Evolutionary conservation across 2,329 filamentous ascomycete genomes (phyloP).

Genomic region (Hypoxylon sp.): DNA sequence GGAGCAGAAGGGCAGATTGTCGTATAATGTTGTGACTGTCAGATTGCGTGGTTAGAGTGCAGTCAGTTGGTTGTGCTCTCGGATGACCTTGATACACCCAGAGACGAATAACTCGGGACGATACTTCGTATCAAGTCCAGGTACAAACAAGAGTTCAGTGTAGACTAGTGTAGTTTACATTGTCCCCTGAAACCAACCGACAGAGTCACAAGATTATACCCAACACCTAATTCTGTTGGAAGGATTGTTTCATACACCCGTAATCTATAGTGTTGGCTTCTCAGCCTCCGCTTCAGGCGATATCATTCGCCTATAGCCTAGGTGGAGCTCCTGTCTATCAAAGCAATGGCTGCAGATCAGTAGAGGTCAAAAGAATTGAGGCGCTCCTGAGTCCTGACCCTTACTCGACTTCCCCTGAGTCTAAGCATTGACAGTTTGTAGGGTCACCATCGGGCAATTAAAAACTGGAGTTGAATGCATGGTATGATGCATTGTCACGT

Average conservation of each 20-base stretch:
- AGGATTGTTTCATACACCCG: too few relatives aligned
- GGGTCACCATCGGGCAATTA: too few relatives aligned
- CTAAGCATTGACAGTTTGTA: slow-evolving; percentile 13
- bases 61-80: background rate
- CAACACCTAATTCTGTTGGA: background rate
- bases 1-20: background rate
- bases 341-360: background rate
- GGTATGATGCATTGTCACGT: slow-evolving; percentile 11
- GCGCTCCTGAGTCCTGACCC: background rate
- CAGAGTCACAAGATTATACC: background rate
- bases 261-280: too few relatives aligned
- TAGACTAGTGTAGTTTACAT: background rate
- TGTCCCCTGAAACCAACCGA: background rate
- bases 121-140: background rate
- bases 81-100: background rate
- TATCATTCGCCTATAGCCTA: background rate
- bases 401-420: too few relatives aligned
- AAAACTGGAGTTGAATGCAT: slow-evolving; percentile 1
- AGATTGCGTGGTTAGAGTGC: background rate
- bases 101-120: background rate
- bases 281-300: background rate
- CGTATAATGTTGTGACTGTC: background rate
- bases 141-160: background rate
- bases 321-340: background rate
- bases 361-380: background rate